Evolutionary conservation across 129 eudicot species (phyloP).

Genomic region (Flaveria robusta): DNA sequence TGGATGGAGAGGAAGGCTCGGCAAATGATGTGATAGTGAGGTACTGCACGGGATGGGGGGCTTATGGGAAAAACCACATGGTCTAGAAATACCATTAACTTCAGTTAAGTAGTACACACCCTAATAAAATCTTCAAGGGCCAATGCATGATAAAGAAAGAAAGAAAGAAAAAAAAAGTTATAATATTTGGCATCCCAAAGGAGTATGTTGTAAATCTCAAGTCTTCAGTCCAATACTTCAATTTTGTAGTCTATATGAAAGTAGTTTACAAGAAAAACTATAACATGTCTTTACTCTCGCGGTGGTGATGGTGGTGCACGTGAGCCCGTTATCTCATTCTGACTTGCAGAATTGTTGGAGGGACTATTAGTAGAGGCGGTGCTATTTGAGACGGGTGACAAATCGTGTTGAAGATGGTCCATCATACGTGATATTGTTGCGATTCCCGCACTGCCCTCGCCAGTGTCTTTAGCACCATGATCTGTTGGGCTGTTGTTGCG

Average conservation of each 20-base stretch:
- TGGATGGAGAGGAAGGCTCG: no score
- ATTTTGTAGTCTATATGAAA: slow-evolving; percentile 18
- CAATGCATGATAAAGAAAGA: background rate
- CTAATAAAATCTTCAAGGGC: background rate
- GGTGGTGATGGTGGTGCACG: slow-evolving; percentile 6
- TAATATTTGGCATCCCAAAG: background rate
- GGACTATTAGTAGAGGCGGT: background rate
- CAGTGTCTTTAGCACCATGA: slow-evolving; percentile 48
- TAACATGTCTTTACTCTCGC: slow-evolving; percentile 7
- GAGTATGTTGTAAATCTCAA: slow-evolving; percentile 9
- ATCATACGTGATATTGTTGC: slow-evolving; percentile 71
- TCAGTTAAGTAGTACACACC: background rate
- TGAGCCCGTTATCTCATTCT: slow-evolving; percentile 15
- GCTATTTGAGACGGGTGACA: slow-evolving; percentile 19
- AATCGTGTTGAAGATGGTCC: slow-evolving; percentile 64
- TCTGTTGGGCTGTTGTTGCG: slow-evolving; percentile 62
- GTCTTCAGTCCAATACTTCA: background rate
- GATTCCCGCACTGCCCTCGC: slow-evolving; percentile 55
- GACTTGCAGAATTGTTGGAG: slow-evolving; percentile 20
- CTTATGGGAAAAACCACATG: background rate
- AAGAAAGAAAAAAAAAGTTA: background rate
- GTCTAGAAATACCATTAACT: background rate
- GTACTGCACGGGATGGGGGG: background rate
- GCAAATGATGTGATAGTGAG: no score
- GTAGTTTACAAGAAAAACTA: slow-evolving; percentile 24